Base-by-base conservation (phyloP, 1,139 yeast species). In the Magnusiomyces fungicola region DNA sequence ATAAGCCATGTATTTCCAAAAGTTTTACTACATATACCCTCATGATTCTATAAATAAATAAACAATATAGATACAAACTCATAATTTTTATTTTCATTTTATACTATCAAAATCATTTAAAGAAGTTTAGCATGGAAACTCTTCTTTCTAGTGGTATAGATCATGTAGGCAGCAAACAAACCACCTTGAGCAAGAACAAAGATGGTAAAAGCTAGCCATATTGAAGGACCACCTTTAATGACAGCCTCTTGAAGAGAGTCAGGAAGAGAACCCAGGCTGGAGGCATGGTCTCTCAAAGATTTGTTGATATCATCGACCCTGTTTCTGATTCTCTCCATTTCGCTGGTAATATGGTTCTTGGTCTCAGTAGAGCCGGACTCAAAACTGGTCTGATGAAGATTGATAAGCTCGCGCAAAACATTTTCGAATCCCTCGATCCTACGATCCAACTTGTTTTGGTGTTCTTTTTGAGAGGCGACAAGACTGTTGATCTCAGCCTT, bases 121-220 rank as follows among this genome's bases (percentile, higher is more conserved):
- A 64, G 53, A 27, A 63, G 55, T 53, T 65, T 65, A 21, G 61
- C 64, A 44, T 65, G 69, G 47, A 58, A 59, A 9, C 60, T 57
- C 10, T 59, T 57, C 30, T 42, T 44, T 38, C 65, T 53, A 21
- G 61, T 58, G 41, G 55, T 58, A 54, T 60, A 64, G 22, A 62
- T 55, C 39, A 56, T 52, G 53, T 62, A 64, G 12, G 61, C 67
- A 14, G 56, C 58, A 29, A 56, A 50, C 23, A 61, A 46, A 23
- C 58, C 56, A 23, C 61, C 62, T 49, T 62, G 65, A n/a, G 61
- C 56, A n/a, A 56, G 45, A 38, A 65, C 51, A 32, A 63, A 52
- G 22, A 62, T 37, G 7, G 56, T 55, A 37, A 63, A 49, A 22
- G 61, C 50, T 25, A 55, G 46, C 66, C 65, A 63, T 24, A 63